Base-by-base conservation (phyloP, 371 early-diverging fungal species). In the Apophysomyces ossiformis region DNA sequence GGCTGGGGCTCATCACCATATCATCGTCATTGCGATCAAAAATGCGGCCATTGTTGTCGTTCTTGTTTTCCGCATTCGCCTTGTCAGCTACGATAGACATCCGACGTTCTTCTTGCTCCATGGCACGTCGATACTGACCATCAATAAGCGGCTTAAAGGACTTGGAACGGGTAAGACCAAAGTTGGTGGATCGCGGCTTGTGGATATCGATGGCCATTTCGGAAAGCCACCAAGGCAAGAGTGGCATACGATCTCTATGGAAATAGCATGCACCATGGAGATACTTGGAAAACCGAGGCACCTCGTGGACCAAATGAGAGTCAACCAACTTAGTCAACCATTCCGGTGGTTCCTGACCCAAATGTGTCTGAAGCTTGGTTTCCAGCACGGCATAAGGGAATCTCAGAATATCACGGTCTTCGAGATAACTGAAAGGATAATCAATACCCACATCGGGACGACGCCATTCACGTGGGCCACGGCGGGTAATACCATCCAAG, bases 211-310 rank as follows among this genome's bases (percentile, higher is more conserved):
- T 79, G 58, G 78, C 82, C 72, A 85, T 70, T 57, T 87, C 85
- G 0, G 85, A 80, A 1, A 87, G 61, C 87, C 85, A 79, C 76
- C 81, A 76, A 16, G 77, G 73, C 9, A 76, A 37, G n/a, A 79
- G 63, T 56, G 76, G 72, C 1, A 81, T 60, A 5, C 70, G 63
- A 13, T 73, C 69, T 11, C 63, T 70, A 41, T 73, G 77, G 68
- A 82, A 75, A 41, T 78, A 76, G 45, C 74, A 75, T 13, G 92
- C 90, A 64, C 99, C 99, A 83, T 99, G 99, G 58, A 98, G 88
- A 81, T 95, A 99, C 81, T 99, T 99, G 63, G 95, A 94, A 82
- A 99, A 99, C 70, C 97, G 96, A 58, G 98, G 98, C 6, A 98
- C 98, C 50, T 95, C 96, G 76, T 96, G 96, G 38, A 99, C 97